Percentiles rank a stretch among this genome's conserved stretches.
Conservation (phyloP, 192 early-diverging fungal genomes). For the Linnemannia zychae region DNA sequence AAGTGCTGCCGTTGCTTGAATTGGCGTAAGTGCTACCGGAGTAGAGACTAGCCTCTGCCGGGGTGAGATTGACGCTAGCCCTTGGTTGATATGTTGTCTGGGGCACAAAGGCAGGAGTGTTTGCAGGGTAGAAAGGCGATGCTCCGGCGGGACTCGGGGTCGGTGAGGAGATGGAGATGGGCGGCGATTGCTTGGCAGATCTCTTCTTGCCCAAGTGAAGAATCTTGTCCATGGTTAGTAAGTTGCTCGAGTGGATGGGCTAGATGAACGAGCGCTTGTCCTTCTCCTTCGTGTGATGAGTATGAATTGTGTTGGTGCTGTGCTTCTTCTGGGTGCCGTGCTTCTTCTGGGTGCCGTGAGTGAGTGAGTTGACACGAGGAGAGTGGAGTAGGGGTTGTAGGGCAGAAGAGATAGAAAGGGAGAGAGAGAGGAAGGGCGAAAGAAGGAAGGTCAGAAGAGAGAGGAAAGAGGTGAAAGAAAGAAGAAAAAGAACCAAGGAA, state of each 20-base stretch:
- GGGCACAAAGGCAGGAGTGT: slow-evolving; percentile 27
- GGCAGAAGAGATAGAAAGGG: background rate
- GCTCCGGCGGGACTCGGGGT: slow-evolving; percentile 39
- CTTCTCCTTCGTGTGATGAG: too few relatives aligned
- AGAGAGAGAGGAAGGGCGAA: background rate
- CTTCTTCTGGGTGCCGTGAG: too few relatives aligned
- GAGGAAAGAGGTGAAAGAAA: background rate
- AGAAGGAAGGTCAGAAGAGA: background rate
- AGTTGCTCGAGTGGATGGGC: background rate
- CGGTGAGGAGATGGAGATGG: slow-evolving; percentile 50
- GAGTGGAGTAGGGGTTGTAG: background rate
- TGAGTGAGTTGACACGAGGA: background rate
- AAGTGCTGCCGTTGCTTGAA: slow-evolving; percentile 9
- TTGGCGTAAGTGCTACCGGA: slow-evolving; percentile 21
- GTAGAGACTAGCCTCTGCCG: slow-evolving; percentile 25
- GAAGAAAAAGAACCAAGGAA: background rate
- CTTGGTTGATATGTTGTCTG: slow-evolving; percentile 53
- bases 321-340: too few relatives aligned
- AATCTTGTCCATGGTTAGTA: slow-evolving; percentile 43
- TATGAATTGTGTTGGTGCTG: background rate
- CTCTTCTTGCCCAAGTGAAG: slow-evolving; percentile 56
- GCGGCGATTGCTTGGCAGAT: slow-evolving; percentile 39
- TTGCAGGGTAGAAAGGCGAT: slow-evolving; percentile 25
- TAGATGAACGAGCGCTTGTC: background rate
- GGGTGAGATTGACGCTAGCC: slow-evolving; percentile 33